phyloP scores from a whole-genome alignment of 2,329 filamentous ascomycete species.

The Aspergillus clavatus region DNA sequence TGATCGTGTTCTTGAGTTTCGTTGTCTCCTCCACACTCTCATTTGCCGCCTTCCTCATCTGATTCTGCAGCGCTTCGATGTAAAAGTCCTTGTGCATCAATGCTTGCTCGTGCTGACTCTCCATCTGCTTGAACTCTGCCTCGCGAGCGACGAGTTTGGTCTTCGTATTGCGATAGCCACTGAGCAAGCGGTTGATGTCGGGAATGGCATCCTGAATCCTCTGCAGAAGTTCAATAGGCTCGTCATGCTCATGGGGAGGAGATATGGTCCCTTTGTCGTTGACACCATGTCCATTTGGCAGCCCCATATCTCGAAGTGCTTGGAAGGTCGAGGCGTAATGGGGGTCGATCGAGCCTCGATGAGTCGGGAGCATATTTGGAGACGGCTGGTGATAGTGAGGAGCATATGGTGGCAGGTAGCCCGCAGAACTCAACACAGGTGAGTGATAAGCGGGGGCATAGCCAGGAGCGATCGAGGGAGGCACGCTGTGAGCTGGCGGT shows the following conservation, averaged over 20 bases:
- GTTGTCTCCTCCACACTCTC: slow-evolving; percentile 48
- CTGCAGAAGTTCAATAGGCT: slow-evolving; percentile 38
- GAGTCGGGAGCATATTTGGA: slow-evolving; percentile 25
- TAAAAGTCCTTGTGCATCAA: slow-evolving; percentile 51
- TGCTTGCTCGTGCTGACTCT: slow-evolving; percentile 48
- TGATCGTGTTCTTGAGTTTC: slow-evolving; percentile 40
- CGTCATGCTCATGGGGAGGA: slow-evolving; percentile 28
- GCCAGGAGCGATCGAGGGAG: slow-evolving; percentile 23
- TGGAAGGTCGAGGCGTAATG: slow-evolving; percentile 30
- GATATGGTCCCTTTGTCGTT: slow-evolving; percentile 30
- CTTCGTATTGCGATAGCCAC: slow-evolving; percentile 49
- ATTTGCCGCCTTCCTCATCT: slow-evolving; percentile 46
- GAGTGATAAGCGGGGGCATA: slow-evolving; percentile 32
- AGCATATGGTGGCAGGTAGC: slow-evolving; percentile 31
- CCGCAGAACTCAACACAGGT: slow-evolving; percentile 32
- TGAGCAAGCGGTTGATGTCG: slow-evolving; percentile 41
- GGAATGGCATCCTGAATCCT: slow-evolving; percentile 45
- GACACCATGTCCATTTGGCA: slow-evolving; percentile 14
- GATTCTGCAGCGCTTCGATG: slow-evolving; percentile 48
- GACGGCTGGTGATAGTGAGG: slow-evolving; percentile 25
- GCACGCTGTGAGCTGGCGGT: slow-evolving; percentile 17
- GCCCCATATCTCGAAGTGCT: slow-evolving; percentile 25
- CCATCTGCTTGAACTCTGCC: slow-evolving; percentile 46
- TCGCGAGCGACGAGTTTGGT: slow-evolving; percentile 47
- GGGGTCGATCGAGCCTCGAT: slow-evolving; percentile 27